phyloP scores from a whole-genome alignment of 2,329 filamentous ascomycete genomes.

The Xylariaceae sp. region DNA sequence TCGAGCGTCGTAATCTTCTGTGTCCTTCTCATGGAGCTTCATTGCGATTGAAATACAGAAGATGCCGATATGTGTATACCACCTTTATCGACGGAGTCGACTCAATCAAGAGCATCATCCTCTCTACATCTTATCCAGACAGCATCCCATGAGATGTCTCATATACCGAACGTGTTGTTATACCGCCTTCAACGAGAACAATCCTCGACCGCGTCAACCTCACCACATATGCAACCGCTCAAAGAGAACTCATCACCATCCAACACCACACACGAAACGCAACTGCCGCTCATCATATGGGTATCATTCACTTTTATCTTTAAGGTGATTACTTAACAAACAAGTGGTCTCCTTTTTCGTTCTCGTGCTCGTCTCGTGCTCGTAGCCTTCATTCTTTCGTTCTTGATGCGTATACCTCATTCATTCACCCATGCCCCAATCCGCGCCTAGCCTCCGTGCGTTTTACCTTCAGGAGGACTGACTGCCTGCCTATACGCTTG shows the following conservation, averaged over 20 bases:
- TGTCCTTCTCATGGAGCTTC: no score
- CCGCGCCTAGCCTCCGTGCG: background rate
- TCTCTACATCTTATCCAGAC: background rate
- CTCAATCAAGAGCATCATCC: background rate
- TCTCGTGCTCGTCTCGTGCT: background rate
- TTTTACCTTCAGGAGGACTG: background rate
- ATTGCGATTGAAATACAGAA: no score
- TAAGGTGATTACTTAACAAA: constrained; percentile 21
- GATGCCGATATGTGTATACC: background rate
- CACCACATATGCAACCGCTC: no score
- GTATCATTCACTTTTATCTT: constrained; percentile 30
- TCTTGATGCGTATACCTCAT: background rate
- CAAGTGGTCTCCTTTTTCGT: background rate
- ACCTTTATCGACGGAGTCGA: background rate
- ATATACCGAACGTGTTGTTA: no score
- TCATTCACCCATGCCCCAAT: no score
- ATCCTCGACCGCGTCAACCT: no score
- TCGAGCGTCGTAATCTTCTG: no score
- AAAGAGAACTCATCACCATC: no score
- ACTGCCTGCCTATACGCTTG: background rate
- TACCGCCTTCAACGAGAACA: no score
- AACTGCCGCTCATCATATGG: constrained; percentile 22
- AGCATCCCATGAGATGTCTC: no score
- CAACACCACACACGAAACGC: background rate
- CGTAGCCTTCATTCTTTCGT: background rate